These are phyloP conservation scores for Alternaria conjuncta DNA, from an alignment of 2,329 filamentous ascomycete genomes.

Conservation along the genomic window DNA sequence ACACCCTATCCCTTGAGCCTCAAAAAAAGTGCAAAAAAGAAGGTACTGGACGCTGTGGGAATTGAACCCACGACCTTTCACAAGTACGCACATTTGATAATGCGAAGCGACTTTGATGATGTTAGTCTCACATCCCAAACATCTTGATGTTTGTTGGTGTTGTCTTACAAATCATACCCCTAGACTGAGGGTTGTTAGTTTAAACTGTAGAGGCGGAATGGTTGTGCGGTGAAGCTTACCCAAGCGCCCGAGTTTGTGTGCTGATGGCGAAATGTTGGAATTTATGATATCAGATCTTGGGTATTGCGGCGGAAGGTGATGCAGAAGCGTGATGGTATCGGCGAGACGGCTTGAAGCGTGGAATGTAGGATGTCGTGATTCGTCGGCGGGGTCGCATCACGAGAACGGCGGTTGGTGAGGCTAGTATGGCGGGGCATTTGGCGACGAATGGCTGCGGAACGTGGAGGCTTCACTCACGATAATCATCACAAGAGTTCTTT, in stretches of 20 bases:
- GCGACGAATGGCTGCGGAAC: neutral
- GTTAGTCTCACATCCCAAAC: neutral
- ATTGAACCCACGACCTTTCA: constrained; percentile 36
- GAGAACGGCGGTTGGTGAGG: neutral
- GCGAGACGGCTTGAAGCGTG: neutral
- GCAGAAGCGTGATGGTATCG: no score
- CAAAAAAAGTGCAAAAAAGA: constrained; percentile 2
- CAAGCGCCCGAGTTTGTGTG: constrained; percentile 6
- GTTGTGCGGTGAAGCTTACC: neutral
- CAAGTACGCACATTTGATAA: constrained; percentile 10
- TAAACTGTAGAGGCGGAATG: no score
- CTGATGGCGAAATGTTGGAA: neutral
- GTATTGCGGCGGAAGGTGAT: no score
- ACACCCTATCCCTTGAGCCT: no score
- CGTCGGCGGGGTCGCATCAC: neutral
- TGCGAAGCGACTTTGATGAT: constrained; percentile 19
- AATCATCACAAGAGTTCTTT: neutral
- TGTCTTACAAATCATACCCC: constrained; percentile 13
- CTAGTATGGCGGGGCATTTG: neutral
- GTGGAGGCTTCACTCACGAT: neutral
- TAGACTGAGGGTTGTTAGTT: neutral
- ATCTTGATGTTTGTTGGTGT: neutral
- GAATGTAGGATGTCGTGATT: neutral
- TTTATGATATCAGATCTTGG: neutral
- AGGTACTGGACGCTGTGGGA: constrained; percentile 30